A percentile compares a stretch with the other conserved stretches of the same genome.
phyloP scores from a whole-genome alignment of 2,329 filamentous ascomycete species.

The Cadophora malorum region DNA sequence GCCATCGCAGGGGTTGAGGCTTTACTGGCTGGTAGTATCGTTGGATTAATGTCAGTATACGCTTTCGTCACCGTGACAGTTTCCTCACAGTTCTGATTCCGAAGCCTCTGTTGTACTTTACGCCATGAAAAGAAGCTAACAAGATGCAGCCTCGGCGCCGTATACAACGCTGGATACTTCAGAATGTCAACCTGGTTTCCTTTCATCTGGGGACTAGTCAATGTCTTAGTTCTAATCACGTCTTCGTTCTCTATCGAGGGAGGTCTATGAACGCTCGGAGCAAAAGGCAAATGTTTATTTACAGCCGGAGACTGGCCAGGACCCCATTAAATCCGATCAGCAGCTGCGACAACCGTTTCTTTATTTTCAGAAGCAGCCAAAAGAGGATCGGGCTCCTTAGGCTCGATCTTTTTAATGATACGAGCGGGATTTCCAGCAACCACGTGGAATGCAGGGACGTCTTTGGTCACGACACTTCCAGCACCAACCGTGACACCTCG shows the following conservation, averaged over 20 bases:
- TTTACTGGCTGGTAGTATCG: slow-evolving; percentile 69
- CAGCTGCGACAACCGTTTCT: slow-evolving; percentile 11
- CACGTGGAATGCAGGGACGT: slow-evolving; percentile 67
- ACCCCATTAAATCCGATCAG: slow-evolving; percentile 16
- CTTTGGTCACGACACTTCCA: slow-evolving; percentile 82
- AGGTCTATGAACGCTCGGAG: slow-evolving; percentile 56
- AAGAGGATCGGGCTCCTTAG: slow-evolving; percentile 41
- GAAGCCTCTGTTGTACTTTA: background rate
- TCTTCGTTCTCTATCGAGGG: slow-evolving; percentile 76
- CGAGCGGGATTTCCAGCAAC: slow-evolving; percentile 73
- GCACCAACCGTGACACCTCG: slow-evolving; percentile 77
- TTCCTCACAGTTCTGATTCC: background rate
- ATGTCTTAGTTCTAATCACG: slow-evolving; percentile 69
- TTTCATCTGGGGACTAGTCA: slow-evolving; percentile 72
- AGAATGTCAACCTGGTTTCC: slow-evolving; percentile 79
- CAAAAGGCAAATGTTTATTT: background rate
- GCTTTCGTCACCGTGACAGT: background rate
- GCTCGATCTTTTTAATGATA: slow-evolving; percentile 55
- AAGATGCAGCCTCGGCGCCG: slow-evolving; percentile 58
- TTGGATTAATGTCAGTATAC: slow-evolving; percentile 66
- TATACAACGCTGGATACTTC: slow-evolving; percentile 73
- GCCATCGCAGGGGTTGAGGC: slow-evolving; percentile 68
- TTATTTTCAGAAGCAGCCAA: slow-evolving; percentile 20
- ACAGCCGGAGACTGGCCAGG: background rate
- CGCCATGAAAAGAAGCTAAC: background rate